phyloP scores from a whole-genome alignment of 352 stramenopile genomes.

The Phytophthora quininea region DNA sequence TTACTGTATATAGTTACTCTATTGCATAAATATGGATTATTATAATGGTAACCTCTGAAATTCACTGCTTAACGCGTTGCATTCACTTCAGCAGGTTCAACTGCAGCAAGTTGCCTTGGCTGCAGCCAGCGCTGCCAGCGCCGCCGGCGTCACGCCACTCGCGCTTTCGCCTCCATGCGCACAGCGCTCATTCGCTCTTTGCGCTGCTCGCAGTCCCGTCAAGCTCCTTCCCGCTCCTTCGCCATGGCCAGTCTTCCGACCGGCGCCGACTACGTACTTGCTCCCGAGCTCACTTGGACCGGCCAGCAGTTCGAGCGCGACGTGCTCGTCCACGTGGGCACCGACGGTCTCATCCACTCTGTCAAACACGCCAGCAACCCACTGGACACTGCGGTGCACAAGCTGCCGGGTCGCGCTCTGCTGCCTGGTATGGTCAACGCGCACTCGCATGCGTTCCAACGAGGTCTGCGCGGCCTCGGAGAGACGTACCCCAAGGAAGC shows the following conservation, averaged over 20 bases:
- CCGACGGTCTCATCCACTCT: slow-evolving; percentile 48
- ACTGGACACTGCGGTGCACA: slow-evolving; percentile 15
- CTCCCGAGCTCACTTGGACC: slow-evolving; percentile 73
- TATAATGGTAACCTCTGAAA: neutral
- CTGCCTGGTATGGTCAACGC: slow-evolving; percentile 80
- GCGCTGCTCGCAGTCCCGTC: slow-evolving; percentile 19
- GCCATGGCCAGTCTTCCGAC: slow-evolving; percentile 11
- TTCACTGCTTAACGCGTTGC: neutral
- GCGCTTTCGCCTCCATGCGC: slow-evolving; percentile 30
- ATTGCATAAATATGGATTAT: neutral
- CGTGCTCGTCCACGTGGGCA: slow-evolving; percentile 57
- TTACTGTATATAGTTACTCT: too few species aligned
- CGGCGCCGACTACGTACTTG: slow-evolving; percentile 52
- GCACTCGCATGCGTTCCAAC: slow-evolving; percentile 85
- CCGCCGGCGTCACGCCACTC: slow-evolving; percentile 10
- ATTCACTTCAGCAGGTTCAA: slow-evolving; percentile 7
- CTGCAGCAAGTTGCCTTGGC: slow-evolving; percentile 9
- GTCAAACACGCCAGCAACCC: slow-evolving; percentile 27
- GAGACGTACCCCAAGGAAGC: slow-evolving; percentile 70
- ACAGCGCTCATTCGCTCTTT: slow-evolving; percentile 31
- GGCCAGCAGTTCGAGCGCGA: slow-evolving; percentile 57
- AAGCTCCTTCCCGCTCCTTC: neutral
- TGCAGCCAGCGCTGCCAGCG: neutral
- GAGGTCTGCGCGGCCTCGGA: slow-evolving; percentile 68
- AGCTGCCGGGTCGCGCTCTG: slow-evolving; percentile 56